Evolutionary conservation across 2,329 filamentous ascomycete genomes (phyloP).

Genomic region (Venturia aucupariae): DNA sequence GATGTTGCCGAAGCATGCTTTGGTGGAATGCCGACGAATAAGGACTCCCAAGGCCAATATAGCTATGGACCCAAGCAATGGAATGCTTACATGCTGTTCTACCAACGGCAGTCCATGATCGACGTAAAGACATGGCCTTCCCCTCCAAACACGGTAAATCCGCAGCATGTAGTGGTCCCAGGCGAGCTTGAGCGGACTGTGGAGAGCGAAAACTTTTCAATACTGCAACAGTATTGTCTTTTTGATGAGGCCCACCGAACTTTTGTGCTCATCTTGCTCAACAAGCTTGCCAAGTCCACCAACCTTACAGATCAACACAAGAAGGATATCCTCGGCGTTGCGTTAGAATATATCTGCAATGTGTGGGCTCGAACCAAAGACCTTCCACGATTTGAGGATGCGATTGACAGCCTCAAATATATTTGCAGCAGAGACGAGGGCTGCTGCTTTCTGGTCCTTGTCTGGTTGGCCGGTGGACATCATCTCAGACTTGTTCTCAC

Average conservation of each 20-base stretch:
- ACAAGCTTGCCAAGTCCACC: neutral
- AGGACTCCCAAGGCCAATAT: slow-evolving; percentile 21
- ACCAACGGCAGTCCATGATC: slow-evolving; percentile 68
- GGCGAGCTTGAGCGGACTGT: slow-evolving; percentile 3
- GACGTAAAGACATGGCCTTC: slow-evolving; percentile 20
- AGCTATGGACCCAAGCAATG: slow-evolving; percentile 29
- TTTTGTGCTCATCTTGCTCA: neutral
- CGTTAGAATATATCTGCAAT: slow-evolving; percentile 3
- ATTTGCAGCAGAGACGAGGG: neutral
- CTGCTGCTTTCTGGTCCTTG: slow-evolving; percentile 1
- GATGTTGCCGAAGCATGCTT: slow-evolving; percentile 71
- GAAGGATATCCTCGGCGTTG: neutral
- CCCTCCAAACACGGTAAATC: neutral
- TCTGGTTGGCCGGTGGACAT: slow-evolving; percentile 2
- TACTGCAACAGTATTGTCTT: slow-evolving; percentile 11
- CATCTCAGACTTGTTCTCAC: slow-evolving; percentile 9
- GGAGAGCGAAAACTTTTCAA: neutral
- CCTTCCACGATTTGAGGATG: slow-evolving; percentile 7
- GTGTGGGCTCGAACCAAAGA: slow-evolving; percentile 13
- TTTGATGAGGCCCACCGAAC: slow-evolving; percentile 1
- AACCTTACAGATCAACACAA: neutral
- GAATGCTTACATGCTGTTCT: slow-evolving; percentile 98
- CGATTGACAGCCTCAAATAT: neutral
- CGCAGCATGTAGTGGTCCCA: neutral
- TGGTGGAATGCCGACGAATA: slow-evolving; percentile 33